A percentile compares a stretch with the other conserved stretches of the same genome.
phyloP scores from a whole-genome alignment of 1,139 yeast species.

The Geotrichum bryndzae region DNA sequence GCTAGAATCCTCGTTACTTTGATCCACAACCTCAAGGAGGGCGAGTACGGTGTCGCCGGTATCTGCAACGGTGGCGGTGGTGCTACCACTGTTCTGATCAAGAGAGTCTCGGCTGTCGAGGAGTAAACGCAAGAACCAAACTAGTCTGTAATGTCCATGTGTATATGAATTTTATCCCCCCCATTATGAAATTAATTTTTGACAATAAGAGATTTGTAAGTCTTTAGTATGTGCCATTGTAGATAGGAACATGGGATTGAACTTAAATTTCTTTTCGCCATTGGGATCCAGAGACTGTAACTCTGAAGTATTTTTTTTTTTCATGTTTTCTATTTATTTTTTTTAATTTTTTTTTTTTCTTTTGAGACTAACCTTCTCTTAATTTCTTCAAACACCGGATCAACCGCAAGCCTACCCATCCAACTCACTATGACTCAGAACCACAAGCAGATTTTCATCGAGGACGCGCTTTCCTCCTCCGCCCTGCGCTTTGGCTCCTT shows the following conservation, averaged over 20 bases:
- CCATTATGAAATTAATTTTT: not conserved
- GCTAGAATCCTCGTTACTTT: slow-evolving; percentile 84
- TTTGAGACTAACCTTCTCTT: not conserved
- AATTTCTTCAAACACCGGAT: not conserved
- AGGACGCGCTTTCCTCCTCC: slow-evolving; percentile 70
- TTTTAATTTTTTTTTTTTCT: too few relatives aligned
- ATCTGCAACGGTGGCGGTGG: slow-evolving; percentile 98
- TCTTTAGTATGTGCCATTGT: not conserved
- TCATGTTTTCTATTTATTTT: too few relatives aligned
- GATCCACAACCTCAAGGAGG: slow-evolving; percentile 66
- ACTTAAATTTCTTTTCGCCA: too few relatives aligned
- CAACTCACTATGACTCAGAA: slow-evolving; percentile 22
- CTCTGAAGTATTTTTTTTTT: too few relatives aligned
- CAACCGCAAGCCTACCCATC: not conserved
- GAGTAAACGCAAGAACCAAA: slow-evolving; percentile 6
- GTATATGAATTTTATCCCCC: not conserved
- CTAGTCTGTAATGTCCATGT: not conserved
- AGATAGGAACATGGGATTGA: not conserved
- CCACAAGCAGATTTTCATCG: slow-evolving; percentile 64
- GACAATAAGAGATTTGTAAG: not conserved
- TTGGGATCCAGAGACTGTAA: too few relatives aligned
- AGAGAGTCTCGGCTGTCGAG: slow-evolving; percentile 37
- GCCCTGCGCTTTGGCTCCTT: slow-evolving; percentile 84
- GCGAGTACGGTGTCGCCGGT: slow-evolving; percentile 87
- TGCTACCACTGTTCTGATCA: slow-evolving; percentile 72